A percentile compares a stretch with the other conserved stretches of the same genome.
These are phyloP conservation scores for Cupressus sempervirens DNA, from an alignment of 75 land plant genomes.

Conservation along the genomic window DNA sequence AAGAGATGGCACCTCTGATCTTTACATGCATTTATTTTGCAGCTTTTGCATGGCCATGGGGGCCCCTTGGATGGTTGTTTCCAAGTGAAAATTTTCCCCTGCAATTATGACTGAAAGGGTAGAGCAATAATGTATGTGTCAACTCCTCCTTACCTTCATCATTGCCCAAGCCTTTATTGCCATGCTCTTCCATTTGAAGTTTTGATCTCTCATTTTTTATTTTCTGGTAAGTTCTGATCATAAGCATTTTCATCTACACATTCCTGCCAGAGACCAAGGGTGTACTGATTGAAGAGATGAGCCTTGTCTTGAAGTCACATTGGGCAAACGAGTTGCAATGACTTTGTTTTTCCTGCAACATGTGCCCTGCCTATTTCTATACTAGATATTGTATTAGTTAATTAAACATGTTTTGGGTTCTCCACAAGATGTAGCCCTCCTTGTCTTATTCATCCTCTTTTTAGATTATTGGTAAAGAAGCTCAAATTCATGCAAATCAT, in stretches of 20 bases:
- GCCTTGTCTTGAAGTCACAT: slow-evolving; percentile 41
- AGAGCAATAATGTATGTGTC: slow-evolving; percentile 41
- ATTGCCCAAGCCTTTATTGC: slow-evolving; percentile 50
- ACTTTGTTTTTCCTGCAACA: not conserved
- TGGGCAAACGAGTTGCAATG: slow-evolving; percentile 12
- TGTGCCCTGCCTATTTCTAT: not conserved
- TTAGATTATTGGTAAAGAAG: no score
- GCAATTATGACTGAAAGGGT: slow-evolving; percentile 46
- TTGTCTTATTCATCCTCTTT: no score
- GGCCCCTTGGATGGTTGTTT: slow-evolving; percentile 48
- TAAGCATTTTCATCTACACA: slow-evolving; percentile 30
- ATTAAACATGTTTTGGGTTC: no score
- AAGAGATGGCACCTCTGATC: slow-evolving; percentile 3
- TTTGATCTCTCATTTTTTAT: slow-evolving; percentile 47
- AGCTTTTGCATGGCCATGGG: slow-evolving; percentile 55
- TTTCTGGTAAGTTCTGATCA: slow-evolving; percentile 41
- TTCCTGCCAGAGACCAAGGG: slow-evolving; percentile 59
- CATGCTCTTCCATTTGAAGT: slow-evolving; percentile 51
- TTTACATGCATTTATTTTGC: slow-evolving; percentile 35
- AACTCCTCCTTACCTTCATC: slow-evolving; percentile 51
- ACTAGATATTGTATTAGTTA: not conserved
- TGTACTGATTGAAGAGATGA: slow-evolving; percentile 60
- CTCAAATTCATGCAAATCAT: no score
- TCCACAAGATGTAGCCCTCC: not conserved
- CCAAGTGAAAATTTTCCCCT: slow-evolving; percentile 56